Evolutionary conservation across 2,329 filamentous ascomycete species (phyloP), one percentile per base, ranked within the genome.

Genomic region (Atkinsonella texensis): DNA sequence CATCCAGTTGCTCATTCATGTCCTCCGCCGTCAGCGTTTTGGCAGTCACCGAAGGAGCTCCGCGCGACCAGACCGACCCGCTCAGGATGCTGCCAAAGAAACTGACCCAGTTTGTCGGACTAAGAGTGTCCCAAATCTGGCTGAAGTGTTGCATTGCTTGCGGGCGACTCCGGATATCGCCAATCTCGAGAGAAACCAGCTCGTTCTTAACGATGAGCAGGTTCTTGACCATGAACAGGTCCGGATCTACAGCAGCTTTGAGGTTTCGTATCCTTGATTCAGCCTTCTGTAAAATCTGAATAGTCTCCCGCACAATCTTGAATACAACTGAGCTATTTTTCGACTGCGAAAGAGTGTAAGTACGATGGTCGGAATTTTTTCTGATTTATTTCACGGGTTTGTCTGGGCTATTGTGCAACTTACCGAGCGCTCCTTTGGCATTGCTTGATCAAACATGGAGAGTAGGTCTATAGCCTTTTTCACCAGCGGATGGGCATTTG

Each of bases 191-290:
- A 10, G 90, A 90, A 28, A 98, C 83, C 49, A 98, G 86, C 65
- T 96, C 88, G 64, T 96, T 94, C 68, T 97, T 97, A 49, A 98
- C 79, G 48, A 96, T 84, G 48, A 98, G 84, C 2, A 98, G 77
- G 64, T 98, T 95, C 60, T 91, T 93, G 60, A 98, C 84, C 62
- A 96, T 83, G 68, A 98, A 98, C 4, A 98, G 77, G 58, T 95
- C 87, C 0, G 86, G 80, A 63, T 97, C 89, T 7, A 84, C 64
- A 20, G 77, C 74, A 52, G 68, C 62, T 57, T 74, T 76, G 55
- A 80, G 81, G 38, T 77, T 77, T 52, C 81, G 78, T 58, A 95
- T 84, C 54, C 80, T 79, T 6, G 76, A 72, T 58, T 89, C 86
- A 31, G 89, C 91, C 48, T 83, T 78, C 56, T 89, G 80, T 17